Base-by-base conservation (phyloP, 306 rosid species). In the Glycine tomentella region DNA sequence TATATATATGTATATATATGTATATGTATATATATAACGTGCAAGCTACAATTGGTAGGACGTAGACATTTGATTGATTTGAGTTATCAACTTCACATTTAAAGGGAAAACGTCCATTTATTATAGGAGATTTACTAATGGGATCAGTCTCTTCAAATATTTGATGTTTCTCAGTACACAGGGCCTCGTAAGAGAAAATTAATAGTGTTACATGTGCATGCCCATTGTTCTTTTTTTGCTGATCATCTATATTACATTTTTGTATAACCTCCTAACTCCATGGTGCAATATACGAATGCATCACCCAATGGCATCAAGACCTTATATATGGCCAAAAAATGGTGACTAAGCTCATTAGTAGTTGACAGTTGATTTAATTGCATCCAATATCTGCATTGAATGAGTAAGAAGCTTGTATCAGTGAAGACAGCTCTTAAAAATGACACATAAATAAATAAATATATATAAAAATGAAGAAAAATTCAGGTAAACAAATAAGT, bases 301-400 rank as follows among this genome's bases (percentile, higher is more conserved):
- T 66, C 77, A n/a, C 46, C 36, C 15, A 68, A 57, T 68, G 46
- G 36, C 85, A 63, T 59, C 76, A 64, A 71, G 61, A 49, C 55
- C 31, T 25, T 25, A 25, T 25, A 25, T 1, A 25, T 42, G 68
- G 46, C 53, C 36, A 42, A 25, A 31, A 53, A 3, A 55, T 11
- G 6, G 45, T 7, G 67, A 40, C 25, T 2, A 51, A 42, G 36
- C 46, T 70, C 2, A 72, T 87, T 83, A 95, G 85, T 88, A 95
- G 67, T 85, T 84, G 48, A 93, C 91, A 49, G 97, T 95, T 77
- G 97, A 85, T 85, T 92, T 92, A 73, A 95, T 95, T 71, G 97
- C 97, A 74, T 95, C 97, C 94, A 95, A 76, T 86, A 95, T 92
- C 99, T 95, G 94, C 94, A 92, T 65, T 51, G 45, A 11, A 74